Conservation (phyloP, 2,329 filamentous ascomycete genomes). For the Nannizzia gypsea region DNA sequence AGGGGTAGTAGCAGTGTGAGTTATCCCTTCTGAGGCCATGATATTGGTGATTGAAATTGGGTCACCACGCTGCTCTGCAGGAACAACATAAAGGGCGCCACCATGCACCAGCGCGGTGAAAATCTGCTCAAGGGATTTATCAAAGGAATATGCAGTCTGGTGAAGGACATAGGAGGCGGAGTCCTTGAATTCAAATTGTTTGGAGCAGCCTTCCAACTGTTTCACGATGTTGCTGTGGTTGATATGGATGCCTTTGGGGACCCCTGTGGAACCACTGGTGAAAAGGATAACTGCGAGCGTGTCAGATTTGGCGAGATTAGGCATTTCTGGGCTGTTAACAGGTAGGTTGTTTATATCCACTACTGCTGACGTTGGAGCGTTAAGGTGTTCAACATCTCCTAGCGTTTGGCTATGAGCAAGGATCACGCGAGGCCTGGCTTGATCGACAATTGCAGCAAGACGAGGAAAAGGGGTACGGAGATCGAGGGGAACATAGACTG, state of each 20-base stretch:
- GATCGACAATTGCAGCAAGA: conserved; percentile 21
- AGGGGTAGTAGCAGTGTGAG: conserved; percentile 17
- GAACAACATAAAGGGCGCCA: conserved; percentile 14
- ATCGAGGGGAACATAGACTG: conserved; percentile 31
- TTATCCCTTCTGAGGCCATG: conserved; percentile 14
- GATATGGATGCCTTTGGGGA: conserved; percentile 34
- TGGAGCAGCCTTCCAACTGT: conserved; percentile 15
- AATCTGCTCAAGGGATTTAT: conserved; percentile 15
- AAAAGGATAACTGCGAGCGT: conserved; percentile 28
- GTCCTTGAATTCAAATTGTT: conserved; percentile 7
- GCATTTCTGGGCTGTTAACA: background rate
- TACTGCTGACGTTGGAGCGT: background rate
- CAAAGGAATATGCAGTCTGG: conserved; percentile 15
- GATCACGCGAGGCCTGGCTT: conserved; percentile 22
- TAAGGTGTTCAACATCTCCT: background rate
- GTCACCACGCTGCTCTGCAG: conserved; percentile 14
- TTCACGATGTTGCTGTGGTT: conserved; percentile 17
- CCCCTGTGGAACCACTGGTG: conserved; percentile 21
- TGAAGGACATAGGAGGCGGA: conserved; percentile 10
- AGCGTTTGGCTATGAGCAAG: conserved; percentile 19
- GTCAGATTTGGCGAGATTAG: conserved; percentile 18
- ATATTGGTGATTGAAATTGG: conserved; percentile 14
- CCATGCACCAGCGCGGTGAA: conserved; percentile 14
- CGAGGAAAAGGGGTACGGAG: conserved; percentile 20
- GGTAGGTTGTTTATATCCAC: conserved; percentile 26